These are phyloP conservation scores for Talinum fruticosum DNA, from an alignment of 148 eudicot genomes.

Conservation along the genomic window DNA sequence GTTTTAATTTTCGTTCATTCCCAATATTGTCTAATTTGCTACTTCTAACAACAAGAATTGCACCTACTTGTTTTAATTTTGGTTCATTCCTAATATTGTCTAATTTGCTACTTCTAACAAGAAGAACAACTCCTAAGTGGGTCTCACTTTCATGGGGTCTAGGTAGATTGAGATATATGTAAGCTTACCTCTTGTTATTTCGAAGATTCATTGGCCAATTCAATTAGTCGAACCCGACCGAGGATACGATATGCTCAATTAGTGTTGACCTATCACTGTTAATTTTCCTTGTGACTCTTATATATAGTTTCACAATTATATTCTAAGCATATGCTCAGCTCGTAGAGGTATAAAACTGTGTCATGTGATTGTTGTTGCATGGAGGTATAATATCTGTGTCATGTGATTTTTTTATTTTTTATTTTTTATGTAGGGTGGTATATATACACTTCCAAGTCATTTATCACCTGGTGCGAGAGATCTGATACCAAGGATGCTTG, in stretches of 20 bases:
- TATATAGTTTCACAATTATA: not conserved
- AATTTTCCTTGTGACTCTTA: not conserved
- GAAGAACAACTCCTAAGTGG: too few species aligned
- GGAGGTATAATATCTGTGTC: slow-evolving; percentile 1
- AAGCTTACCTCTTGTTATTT: too few species aligned
- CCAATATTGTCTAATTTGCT: not conserved
- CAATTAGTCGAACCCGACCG: too few species aligned
- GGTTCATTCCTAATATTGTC: not conserved
- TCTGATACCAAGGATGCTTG: slow-evolving; percentile 95
- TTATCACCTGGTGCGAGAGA: slow-evolving; percentile 86
- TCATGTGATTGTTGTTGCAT: not conserved
- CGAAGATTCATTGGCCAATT: too few species aligned
- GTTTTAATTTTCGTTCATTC: not conserved
- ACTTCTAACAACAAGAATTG: too few species aligned
- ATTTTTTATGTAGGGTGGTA: slow-evolving; percentile 64
- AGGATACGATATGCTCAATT: too few species aligned
- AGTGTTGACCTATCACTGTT: not conserved
- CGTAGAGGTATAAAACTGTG: too few species aligned
- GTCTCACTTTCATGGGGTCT: too few species aligned
- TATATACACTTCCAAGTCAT: slow-evolving; percentile 98
- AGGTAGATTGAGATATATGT: too few species aligned
- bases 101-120: not conserved
- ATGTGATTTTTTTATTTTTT: slow-evolving; percentile 11
- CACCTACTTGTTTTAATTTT: not conserved
- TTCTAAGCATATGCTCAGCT: not conserved